phyloP scores from a whole-genome alignment of 352 stramenopile genomes.

The Phytopythium litorale region DNA sequence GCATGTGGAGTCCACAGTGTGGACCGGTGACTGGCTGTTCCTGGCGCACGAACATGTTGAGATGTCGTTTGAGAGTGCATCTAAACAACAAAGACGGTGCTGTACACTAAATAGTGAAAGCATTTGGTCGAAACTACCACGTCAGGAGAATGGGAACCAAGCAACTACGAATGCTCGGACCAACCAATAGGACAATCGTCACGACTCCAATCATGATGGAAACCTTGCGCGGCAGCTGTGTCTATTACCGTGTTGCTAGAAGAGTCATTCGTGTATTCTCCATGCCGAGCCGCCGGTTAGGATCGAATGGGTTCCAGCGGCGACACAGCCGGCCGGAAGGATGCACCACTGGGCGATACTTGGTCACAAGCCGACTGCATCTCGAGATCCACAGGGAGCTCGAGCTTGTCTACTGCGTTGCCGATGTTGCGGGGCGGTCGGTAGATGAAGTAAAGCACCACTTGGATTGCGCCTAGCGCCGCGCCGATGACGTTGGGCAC shows the following conservation, averaged over 20 bases:
- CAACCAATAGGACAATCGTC: no score
- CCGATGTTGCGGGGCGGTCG: neutral
- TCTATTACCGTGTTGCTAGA: no score
- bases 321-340: neutral
- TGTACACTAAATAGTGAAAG: no score
- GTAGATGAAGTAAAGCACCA: constrained; percentile 33
- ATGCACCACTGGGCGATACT: neutral
- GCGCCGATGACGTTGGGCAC: constrained; percentile 17
- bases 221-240: no score
- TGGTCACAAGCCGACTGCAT: neutral
- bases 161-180: no score
- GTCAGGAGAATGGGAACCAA: no score
- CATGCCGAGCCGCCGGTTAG: neutral
- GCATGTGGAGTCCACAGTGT: no score
- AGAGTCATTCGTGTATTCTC: no score
- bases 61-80: no score
- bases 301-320: neutral
- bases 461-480: constrained; percentile 23
- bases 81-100: no score
- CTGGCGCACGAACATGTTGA: constrained; percentile 1
- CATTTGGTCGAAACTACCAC: no score
- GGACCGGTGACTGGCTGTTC: neutral
- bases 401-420: neutral
- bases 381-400: neutral
- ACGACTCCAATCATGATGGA: no score